A percentile compares a stretch with the other conserved stretches of the same genome.
phyloP scores from a whole-genome alignment of 148 eudicot genomes.

The Dianthus caryophyllus region DNA sequence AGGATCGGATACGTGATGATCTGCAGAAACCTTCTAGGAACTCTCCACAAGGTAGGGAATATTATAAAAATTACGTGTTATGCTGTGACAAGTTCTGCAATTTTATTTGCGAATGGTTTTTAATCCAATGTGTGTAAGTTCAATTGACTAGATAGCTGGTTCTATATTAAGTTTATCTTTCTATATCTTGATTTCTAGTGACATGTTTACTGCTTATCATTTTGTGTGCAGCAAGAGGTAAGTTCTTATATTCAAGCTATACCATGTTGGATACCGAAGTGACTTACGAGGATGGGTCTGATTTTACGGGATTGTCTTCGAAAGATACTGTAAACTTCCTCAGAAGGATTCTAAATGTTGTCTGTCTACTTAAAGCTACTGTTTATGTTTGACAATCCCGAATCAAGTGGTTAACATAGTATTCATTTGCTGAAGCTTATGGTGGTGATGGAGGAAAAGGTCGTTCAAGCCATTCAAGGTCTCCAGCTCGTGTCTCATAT shows the following conservation, averaged over 20 bases:
- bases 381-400: slow-evolving; percentile 43
- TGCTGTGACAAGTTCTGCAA: slow-evolving; percentile 26
- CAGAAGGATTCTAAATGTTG: slow-evolving; percentile 54
- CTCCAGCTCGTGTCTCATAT: slow-evolving; percentile 68
- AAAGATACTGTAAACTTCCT: slow-evolving; percentile 45
- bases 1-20: slow-evolving; percentile 80
- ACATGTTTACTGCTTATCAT: slow-evolving; percentile 49
- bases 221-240: slow-evolving; percentile 97
- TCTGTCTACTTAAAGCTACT: slow-evolving; percentile 59
- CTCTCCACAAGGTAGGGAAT: slow-evolving; percentile 91
- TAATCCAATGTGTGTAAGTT: neutral
- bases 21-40: slow-evolving; percentile 63
- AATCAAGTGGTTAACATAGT: slow-evolving; percentile 64
- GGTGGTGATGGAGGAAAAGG: slow-evolving; percentile 82
- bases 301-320: slow-evolving; percentile 52
- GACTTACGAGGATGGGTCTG: slow-evolving; percentile 67
- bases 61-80: slow-evolving; percentile 30
- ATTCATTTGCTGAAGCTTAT: slow-evolving; percentile 97
- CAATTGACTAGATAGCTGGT: neutral
- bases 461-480: slow-evolving; percentile 76
- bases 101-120: slow-evolving; percentile 16
- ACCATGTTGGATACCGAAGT: slow-evolving; percentile 82
- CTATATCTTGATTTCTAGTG: slow-evolving; percentile 20
- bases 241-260: slow-evolving; percentile 86
- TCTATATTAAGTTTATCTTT: neutral